Percentiles rank a stretch among this genome's conserved stretches.
Evolutionary conservation across 495 filamentous ascomycete genomes (phyloP).

Genomic region (Xylaria venustula): DNA sequence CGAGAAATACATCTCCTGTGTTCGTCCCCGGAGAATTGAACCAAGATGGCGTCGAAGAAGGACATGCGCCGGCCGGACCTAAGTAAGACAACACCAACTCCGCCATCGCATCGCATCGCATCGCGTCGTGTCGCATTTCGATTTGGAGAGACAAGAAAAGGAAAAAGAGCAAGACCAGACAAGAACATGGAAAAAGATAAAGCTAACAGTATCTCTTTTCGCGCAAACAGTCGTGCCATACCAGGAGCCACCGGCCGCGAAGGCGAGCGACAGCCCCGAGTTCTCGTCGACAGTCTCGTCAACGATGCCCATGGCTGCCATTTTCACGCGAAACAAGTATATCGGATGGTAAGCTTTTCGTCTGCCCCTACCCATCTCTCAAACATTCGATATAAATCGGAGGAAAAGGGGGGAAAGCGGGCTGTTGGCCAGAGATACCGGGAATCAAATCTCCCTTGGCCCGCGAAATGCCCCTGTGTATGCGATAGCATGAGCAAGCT

Average conservation of each 20-base stretch:
- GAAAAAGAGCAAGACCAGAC: slow-evolving; percentile 45
- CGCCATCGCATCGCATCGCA: slow-evolving; percentile 8
- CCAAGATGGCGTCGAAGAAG: slow-evolving; percentile 70
- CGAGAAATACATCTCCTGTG: background rate
- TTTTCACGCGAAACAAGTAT: slow-evolving; percentile 89
- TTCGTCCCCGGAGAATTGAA: background rate
- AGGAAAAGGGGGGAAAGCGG: background rate
- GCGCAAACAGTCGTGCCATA: slow-evolving; percentile 47
- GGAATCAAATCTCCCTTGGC: too few species aligned
- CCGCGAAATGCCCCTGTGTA: too few species aligned
- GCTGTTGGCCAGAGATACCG: background rate
- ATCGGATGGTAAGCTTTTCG: slow-evolving; percentile 71
- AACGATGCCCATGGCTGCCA: slow-evolving; percentile 90
- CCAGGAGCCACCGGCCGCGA: slow-evolving; percentile 48
- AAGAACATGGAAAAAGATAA: background rate
- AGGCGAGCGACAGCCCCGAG: slow-evolving; percentile 43
- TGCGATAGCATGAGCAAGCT: too few species aligned
- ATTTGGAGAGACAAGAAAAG: background rate
- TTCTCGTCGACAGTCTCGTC: slow-evolving; percentile 69
- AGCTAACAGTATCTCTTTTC: slow-evolving; percentile 12
- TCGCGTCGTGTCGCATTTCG: slow-evolving; percentile 7
- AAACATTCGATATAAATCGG: too few species aligned
- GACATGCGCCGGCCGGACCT: slow-evolving; percentile 86
- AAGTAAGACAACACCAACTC: slow-evolving; percentile 51
- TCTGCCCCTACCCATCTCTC: background rate